Base-by-base conservation (phyloP, 805 yeast species). In the Cyberlindnera sargentensis region DNA sequence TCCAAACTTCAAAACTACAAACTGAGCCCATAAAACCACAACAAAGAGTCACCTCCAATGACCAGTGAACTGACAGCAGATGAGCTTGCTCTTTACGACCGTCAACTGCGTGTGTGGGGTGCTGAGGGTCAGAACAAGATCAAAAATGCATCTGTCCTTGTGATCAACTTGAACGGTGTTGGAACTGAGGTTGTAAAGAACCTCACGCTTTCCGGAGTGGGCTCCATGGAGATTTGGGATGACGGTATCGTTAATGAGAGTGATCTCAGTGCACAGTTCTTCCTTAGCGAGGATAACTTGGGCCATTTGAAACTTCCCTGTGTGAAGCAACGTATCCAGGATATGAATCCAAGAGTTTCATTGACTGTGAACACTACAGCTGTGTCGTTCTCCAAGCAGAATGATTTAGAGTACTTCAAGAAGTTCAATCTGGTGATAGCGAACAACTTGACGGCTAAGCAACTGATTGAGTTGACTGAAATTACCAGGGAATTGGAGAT, bases 41-140 rank as follows among this genome's bases (percentile, higher is more conserved):
- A 15, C 20, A 15, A 1, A 15, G 20, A 15, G 20, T 15, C 20
- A 15, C 20, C 20, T 15, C 20, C 20, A 15, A 28, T 28, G 30
- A 28, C 30, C 30, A 28, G 30, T 5, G 56, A 55, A 28, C 51
- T 68, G 34, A 54, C 57, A 29, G 67, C 66, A 64, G 96, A 89
- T 55, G 97, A 90, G 59, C 78, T 90, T 45, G 96, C 95, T 1
- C 72, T 91, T 24, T 91, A 91, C 59, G 99, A 91, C 63, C 76
- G 99, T 46, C 99, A 91, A 64, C 90, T 91, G 49, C 68, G 99
- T 49, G 71, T 91, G 23, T 91, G 99, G 99, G 99, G 99, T 2
- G 70, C 93, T 58, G 95, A 85, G 30, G 95, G 97, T 4, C 99
- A 91, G 61, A 72, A 78, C 34, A 61, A 76, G 36, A 76, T 91